Percentiles rank a stretch among this genome's conserved stretches.
phyloP scores from a whole-genome alignment of 176 grass and related monocot genomes.

The Pontederia crassipes region DNA sequence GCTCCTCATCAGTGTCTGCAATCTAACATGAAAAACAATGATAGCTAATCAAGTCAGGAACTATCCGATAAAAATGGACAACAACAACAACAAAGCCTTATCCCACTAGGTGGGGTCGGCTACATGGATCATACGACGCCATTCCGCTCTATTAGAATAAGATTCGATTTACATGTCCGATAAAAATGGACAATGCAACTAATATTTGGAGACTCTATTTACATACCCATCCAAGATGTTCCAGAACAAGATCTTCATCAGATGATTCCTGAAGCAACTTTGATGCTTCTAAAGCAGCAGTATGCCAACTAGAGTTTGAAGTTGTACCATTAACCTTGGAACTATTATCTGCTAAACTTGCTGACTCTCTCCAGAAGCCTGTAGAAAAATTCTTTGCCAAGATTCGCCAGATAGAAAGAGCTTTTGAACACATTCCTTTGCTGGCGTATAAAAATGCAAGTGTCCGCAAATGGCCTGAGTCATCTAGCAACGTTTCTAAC shows the following conservation, averaged over 20 bases:
- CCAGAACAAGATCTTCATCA: slow-evolving; percentile 76
- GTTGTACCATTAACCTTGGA: slow-evolving; percentile 16
- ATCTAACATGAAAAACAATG: slow-evolving; percentile 37
- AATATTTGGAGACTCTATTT: slow-evolving; percentile 4
- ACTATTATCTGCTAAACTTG: slow-evolving; percentile 25
- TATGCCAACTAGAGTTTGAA: slow-evolving; percentile 42
- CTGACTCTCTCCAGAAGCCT: slow-evolving; percentile 55
- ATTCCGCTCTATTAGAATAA: too few species aligned
- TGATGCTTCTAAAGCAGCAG: slow-evolving; percentile 72
- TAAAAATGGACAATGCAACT: not conserved
- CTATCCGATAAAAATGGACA: not conserved
- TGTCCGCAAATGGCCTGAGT: slow-evolving; percentile 71
- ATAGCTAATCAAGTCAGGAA: not conserved
- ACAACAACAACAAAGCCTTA: too few species aligned
- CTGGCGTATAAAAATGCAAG: slow-evolving; percentile 95
- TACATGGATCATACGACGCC: too few species aligned
- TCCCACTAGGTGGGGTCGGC: too few species aligned
- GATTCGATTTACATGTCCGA: too few species aligned
- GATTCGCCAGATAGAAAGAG: slow-evolving; percentile 71
- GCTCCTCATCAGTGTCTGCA: slow-evolving; percentile 70
- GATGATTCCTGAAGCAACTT: slow-evolving; percentile 76
- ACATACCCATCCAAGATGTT: slow-evolving; percentile 95
- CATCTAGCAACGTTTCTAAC: slow-evolving; percentile 80
- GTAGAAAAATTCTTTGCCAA: slow-evolving; percentile 73
- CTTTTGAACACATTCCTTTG: slow-evolving; percentile 80